phyloP scores from a whole-genome alignment of 2,329 filamentous ascomycete species.

The Colletotrichum gigasporum region DNA sequence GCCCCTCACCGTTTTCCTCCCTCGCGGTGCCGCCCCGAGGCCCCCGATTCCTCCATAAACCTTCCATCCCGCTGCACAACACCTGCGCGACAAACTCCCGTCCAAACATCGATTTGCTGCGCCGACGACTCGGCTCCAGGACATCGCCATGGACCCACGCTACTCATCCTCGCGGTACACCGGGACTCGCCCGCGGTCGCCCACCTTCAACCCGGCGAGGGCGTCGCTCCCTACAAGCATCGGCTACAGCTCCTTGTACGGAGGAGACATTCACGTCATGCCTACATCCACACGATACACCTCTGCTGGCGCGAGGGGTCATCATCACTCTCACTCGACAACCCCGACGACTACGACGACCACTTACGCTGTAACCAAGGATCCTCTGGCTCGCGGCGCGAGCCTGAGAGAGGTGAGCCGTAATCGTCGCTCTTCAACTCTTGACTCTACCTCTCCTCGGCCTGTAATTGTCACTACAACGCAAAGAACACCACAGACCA shows the following conservation, averaged over 20 bases:
- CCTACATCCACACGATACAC: slow-evolving; percentile 51
- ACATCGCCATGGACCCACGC: slow-evolving; percentile 33
- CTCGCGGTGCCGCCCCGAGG: not conserved
- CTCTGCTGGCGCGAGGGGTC: slow-evolving; percentile 27
- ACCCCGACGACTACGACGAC: slow-evolving; percentile 52
- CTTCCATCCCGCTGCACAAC: not conserved
- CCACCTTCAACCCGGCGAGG: slow-evolving; percentile 59
- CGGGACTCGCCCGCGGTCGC: slow-evolving; percentile 45
- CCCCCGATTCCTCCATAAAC: not conserved
- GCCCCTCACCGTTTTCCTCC: not conserved
- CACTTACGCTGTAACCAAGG: slow-evolving; percentile 65
- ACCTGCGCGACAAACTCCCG: not conserved
- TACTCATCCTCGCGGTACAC: slow-evolving; percentile 32
- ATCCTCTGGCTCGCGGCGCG: slow-evolving; percentile 57
- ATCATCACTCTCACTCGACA: slow-evolving; percentile 28
- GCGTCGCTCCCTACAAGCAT: slow-evolving; percentile 62
- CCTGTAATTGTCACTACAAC: slow-evolving; percentile 68
- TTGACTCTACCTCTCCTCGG: slow-evolving; percentile 59
- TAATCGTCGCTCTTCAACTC: slow-evolving; percentile 58
- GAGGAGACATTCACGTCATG: slow-evolving; percentile 64
- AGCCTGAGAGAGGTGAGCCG: slow-evolving; percentile 59
- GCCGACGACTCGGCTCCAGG: slow-evolving; percentile 5
- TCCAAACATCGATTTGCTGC: slow-evolving; percentile 1
- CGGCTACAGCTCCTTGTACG: slow-evolving; percentile 59
- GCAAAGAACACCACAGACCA: slow-evolving; percentile 50